Evolutionary conservation across 148 eudicot genomes (phyloP), one percentile per base, ranked within the genome.

Genomic region (Rhododendron simsii): DNA sequence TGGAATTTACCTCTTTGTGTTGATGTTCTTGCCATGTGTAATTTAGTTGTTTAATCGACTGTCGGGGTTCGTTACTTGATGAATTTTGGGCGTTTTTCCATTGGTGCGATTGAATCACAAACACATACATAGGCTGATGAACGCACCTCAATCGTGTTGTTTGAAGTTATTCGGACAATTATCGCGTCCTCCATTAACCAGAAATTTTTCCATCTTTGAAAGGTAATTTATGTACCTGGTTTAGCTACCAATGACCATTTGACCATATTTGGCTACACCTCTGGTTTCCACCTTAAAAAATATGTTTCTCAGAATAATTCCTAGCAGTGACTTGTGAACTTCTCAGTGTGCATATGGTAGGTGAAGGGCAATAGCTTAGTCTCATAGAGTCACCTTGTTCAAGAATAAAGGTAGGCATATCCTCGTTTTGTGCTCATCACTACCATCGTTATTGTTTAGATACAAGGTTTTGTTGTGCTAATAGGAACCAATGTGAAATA

Each of bases 171-270:
- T 51, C 93, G 93, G 87, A 91, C 92, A 50, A 90, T 92, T 51
- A 94, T 96, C 18, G 98, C 96, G 37, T 93, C 98, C 41, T 88
- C 93, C 65, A 91, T 94, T 78, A 93, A 94, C 81, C 94, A 91
- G 84, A 92, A 92, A 84, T 89, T 94, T 30, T 96, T 96, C 86
- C 88, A 90, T 26, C 82, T 89, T 55, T 94, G 98, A 96, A 92
- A 93, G 98, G 98, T 33, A 33, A 33, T 33, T 33, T 33, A 33
- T 1, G 35, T 33, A 33, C 35, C 35, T 33, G 35, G 35, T 33
- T 33, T 33, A 33, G 35, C 35, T 33, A 33, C 35, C 35, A 33
- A 33, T 33, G 35, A 33, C 35, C 35, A 33, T 33, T 1, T 33
- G 35, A 33, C 35, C 35, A 33, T 33, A 33, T 33, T 33, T 33